Evolutionary conservation across 441 rosid genomes (phyloP).

Genomic region (Manihot esculenta): DNA sequence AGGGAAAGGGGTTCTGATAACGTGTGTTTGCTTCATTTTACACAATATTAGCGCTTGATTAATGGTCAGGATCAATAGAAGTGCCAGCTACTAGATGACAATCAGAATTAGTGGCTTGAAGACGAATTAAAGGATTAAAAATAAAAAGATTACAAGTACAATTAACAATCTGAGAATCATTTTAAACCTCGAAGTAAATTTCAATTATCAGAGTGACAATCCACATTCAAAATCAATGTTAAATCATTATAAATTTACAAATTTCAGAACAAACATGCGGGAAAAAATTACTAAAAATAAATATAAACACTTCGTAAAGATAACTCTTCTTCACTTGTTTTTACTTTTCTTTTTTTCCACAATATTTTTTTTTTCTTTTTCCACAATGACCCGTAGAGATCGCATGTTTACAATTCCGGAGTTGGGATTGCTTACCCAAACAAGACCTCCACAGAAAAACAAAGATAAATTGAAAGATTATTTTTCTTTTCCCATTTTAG

Average conservation of each 20-base stretch:
- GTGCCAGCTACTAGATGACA: neutral
- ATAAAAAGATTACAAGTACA: neutral
- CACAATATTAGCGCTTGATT: no score
- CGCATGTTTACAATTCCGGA: constrained; percentile 52
- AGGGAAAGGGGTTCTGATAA: neutral
- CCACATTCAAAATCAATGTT: constrained; percentile 1
- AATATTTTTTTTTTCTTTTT: constrained; percentile 9
- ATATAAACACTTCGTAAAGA: constrained; percentile 14
- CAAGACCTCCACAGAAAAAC: constrained; percentile 33
- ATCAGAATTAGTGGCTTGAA: neutral
- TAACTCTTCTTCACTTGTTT: neutral
- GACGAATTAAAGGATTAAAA: neutral
- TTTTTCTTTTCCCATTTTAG: constrained; percentile 12
- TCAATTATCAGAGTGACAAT: neutral
- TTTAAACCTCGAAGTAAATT: no score
- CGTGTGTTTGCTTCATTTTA: neutral
- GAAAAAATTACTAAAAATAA: neutral
- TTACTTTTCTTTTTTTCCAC: neutral
- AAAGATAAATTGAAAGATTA: constrained; percentile 12
- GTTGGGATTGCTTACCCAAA: constrained; percentile 44
- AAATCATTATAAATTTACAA: constrained; percentile 10
- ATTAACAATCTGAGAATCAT: no score
- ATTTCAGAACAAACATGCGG: neutral
- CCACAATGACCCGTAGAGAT: constrained; percentile 37
- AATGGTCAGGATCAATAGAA: constrained; percentile 5